These are phyloP conservation scores for Leishmania arabica DNA, from an alignment of 208 protist genomes.

Conservation along the genomic window DNA sequence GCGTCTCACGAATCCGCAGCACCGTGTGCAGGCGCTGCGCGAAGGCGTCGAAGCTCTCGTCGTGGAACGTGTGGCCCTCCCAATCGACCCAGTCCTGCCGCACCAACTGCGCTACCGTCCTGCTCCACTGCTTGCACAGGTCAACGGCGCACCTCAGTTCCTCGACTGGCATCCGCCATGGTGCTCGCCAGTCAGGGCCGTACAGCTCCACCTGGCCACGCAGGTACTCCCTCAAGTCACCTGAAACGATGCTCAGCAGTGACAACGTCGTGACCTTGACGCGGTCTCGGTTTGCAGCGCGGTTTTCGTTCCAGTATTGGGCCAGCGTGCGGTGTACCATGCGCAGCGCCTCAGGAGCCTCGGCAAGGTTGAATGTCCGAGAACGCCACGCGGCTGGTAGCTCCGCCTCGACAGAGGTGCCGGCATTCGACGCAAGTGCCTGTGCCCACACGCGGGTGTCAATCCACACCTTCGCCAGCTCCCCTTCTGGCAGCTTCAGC, in stretches of 20 bases:
- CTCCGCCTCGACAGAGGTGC: conserved; percentile 63
- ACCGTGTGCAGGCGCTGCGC: conserved; percentile 65
- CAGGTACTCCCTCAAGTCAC: conserved; percentile 86
- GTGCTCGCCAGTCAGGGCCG: conserved; percentile 71
- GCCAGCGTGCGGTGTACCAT: conserved; percentile 59
- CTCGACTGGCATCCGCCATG: conserved; percentile 72
- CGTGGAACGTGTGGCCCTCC: conserved; percentile 75
- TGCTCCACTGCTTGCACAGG: conserved; percentile 74
- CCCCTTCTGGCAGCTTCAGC: conserved; percentile 44
- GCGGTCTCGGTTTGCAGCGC: conserved; percentile 51
- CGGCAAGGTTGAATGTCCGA: conserved; percentile 75
- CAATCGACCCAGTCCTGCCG: conserved; percentile 73
- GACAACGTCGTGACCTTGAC: conserved; percentile 72
- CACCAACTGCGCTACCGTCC: conserved; percentile 42
- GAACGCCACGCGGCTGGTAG: conserved; percentile 83
- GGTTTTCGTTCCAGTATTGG: conserved; percentile 73
- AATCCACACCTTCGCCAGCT: conserved; percentile 77
- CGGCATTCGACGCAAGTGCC: conserved; percentile 66
- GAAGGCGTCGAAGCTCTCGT: conserved; percentile 75
- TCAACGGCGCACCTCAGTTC: conserved; percentile 59
- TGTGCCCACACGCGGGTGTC: conserved; percentile 70
- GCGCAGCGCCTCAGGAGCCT: conserved; percentile 75
- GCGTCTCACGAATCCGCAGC: conserved; percentile 66
- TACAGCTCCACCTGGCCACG: conserved; percentile 72
- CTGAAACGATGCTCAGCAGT: conserved; percentile 83